A percentile compares a stretch with the other conserved stretches of the same genome.
Evolutionary conservation across 163 green algal species (phyloP).

Genomic region (Volvox carteri): DNA sequence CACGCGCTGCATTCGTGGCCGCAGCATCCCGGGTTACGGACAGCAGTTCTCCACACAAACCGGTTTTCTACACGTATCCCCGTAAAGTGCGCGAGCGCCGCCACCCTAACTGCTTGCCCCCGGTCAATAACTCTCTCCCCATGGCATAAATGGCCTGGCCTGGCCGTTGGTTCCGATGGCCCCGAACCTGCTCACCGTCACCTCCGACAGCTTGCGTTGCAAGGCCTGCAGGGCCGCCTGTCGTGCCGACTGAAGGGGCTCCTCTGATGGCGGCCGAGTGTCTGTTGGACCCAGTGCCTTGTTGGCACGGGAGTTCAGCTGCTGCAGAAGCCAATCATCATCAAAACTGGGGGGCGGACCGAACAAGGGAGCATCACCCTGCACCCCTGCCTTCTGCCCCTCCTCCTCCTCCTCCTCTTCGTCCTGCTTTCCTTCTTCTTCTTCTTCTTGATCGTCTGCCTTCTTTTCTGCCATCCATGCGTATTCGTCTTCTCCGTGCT

Average conservation of each 20-base stretch:
- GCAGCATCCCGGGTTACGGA: no score
- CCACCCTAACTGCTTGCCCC: no score
- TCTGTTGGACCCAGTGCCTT: not conserved
- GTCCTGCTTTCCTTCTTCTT: not conserved
- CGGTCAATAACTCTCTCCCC: no score
- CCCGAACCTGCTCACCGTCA: slow-evolving; percentile 11
- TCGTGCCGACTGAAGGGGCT: not conserved
- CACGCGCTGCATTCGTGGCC: no score
- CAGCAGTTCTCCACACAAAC: no score
- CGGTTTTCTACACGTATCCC: no score
- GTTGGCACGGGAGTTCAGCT: not conserved
- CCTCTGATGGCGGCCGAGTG: not conserved
- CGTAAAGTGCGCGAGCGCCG: no score
- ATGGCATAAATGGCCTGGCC: no score
- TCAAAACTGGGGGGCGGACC: not conserved
- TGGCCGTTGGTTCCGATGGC: no score
- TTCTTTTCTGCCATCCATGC: no score
- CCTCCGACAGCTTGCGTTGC: slow-evolving; percentile 31
- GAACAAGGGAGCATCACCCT: not conserved
- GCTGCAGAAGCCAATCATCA: not conserved
- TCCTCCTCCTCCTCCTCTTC: not conserved
- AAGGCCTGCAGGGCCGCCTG: not conserved
- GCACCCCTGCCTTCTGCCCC: not conserved
- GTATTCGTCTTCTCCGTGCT: not conserved
- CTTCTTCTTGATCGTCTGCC: not conserved